Conservation (phyloP, 345 rosid genomes). For the Noccaea caerulescens region DNA sequence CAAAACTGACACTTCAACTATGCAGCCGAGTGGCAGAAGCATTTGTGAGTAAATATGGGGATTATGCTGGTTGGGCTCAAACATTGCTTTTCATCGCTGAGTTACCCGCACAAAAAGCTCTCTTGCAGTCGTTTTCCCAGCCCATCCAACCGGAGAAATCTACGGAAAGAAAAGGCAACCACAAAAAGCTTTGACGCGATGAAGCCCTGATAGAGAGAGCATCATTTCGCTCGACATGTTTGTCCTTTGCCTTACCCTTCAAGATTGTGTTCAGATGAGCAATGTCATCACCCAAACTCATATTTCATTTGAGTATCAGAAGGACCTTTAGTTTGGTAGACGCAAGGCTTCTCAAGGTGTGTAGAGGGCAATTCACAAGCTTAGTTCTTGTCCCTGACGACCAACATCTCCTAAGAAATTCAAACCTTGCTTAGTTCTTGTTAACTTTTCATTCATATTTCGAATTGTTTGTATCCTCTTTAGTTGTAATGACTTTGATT, state of each 20-base stretch:
- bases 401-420: not conserved
- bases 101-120: slow-evolving; percentile 78
- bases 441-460: slow-evolving; percentile 8
- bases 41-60: slow-evolving; percentile 88
- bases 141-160: slow-evolving; percentile 46
- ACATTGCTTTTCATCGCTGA: slow-evolving; percentile 89
- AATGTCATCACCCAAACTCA: not conserved
- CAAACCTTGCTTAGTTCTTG: slow-evolving; percentile 17
- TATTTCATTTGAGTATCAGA: slow-evolving; percentile 4
- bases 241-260: not conserved
- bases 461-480: not conserved
- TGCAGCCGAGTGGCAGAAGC: slow-evolving; percentile 79
- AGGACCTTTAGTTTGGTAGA: not conserved
- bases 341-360: not conserved
- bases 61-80: slow-evolving; percentile 98
- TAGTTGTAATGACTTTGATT: not conserved
- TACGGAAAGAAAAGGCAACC: slow-evolving; percentile 36
- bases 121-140: slow-evolving; percentile 56
- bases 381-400: not conserved
- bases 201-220: slow-evolving; percentile 21
- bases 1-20: slow-evolving; percentile 72
- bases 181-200: slow-evolving; percentile 6
- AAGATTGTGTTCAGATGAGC: not conserved
- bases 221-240: not conserved
- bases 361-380: not conserved